Conservation (phyloP, 1,284 basidiomycete species). For the Peniophora sp. region DNA sequence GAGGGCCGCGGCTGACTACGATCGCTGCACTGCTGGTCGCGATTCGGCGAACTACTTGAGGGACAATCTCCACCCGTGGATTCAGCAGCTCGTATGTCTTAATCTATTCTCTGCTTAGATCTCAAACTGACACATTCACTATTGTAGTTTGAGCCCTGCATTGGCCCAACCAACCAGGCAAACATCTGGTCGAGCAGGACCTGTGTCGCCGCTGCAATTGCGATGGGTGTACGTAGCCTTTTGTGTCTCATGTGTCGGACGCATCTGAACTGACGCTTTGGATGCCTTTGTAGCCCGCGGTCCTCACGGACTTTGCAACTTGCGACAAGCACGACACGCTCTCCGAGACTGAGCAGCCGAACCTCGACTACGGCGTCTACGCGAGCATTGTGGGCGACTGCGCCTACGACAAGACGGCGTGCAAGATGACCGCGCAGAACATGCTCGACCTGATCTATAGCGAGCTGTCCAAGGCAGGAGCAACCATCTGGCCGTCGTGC, state of each 20-base stretch:
- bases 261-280: neutral
- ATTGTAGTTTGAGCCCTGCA: no score
- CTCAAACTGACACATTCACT: no score
- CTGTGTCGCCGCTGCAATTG: neutral
- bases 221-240: neutral
- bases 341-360: neutral
- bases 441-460: conserved; percentile 2
- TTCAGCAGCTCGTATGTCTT: no score
- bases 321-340: neutral
- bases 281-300: neutral
- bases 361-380: conserved; percentile 1
- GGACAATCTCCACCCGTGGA: no score
- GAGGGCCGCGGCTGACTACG: no score
- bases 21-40: no score
- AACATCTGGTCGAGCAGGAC: neutral
- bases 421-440: neutral
- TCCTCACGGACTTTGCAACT: neutral
- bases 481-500: neutral
- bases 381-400: neutral
- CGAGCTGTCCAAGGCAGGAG: neutral
- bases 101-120: no score
- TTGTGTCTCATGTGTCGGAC: neutral
- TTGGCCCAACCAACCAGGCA: neutral
- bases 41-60: no score
- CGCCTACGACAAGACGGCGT: neutral